Evolutionary conservation across 2,329 filamentous ascomycete genomes (phyloP), one percentile per base, ranked within the genome.

Genomic region (Monilinia fructigena): DNA sequence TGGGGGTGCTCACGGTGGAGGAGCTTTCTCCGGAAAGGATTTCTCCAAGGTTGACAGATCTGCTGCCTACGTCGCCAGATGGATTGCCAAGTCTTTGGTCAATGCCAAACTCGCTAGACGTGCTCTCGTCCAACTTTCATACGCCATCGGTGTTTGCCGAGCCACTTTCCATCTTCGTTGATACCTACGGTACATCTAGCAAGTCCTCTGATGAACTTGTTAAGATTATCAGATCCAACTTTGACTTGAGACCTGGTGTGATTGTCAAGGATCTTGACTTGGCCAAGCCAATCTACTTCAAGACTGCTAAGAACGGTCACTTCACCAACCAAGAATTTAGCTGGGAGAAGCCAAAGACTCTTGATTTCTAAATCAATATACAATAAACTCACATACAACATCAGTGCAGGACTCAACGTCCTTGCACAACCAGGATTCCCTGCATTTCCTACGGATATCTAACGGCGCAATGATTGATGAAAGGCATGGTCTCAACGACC

Each of bases 21-120:
- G 95, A 90, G 95, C 95, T 81, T 99, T 99, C 91, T 98, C 95
- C 77, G 95, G 95, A 78, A 99, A 99, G 90, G 95, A 99, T 82
- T 99, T 97, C 89, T 97, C 93, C 87, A 99, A 99, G 88, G 95
- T 99, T 82, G 95, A 99, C 80, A 92, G 95, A 76, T 98, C 95
- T 64, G 95, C 95, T 73, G 95, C 95, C 77, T 99, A 99, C 84
- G 89, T 98, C 75, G 93, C 87, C 74, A 93, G 95, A 80, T 99
- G 95, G 95, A 93, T 99, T 80, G 95, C 95, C 83, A 99, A 99
- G 88, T 99, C 95, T 53, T 87, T 99, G 72, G 92, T 99, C 75
- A 82, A 88, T 76, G 91, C 94, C 75, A 89, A 90, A 76, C 90
- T 99, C 70, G 91, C 91, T 76, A 93, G 95, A 77, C 93, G 95